Percentiles rank a stretch among this genome's conserved stretches.
Conservation (phyloP, 768 basidiomycete genomes). For the Boletus huronensis region DNA sequence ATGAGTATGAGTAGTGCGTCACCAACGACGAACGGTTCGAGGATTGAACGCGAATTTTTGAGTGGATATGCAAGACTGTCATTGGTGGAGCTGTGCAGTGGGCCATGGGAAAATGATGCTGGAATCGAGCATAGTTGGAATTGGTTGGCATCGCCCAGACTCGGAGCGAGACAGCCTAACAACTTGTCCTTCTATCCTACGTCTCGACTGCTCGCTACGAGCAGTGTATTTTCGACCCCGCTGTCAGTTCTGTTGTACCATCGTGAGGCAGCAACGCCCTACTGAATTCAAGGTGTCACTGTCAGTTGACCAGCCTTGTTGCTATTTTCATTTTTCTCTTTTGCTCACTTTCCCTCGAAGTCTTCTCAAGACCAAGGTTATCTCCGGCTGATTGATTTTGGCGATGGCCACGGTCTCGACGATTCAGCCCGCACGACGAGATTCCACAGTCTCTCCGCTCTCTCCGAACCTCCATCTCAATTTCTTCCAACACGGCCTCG, state of each 20-base stretch:
- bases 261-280: background rate
- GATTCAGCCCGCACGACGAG: slow-evolving; percentile 44
- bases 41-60: background rate
- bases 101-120: slow-evolving; percentile 23
- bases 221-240: background rate
- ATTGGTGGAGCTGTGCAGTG: background rate
- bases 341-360: slow-evolving; percentile 9
- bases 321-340: slow-evolving; percentile 4
- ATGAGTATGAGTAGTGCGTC: background rate
- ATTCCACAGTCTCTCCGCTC: slow-evolving; percentile 32
- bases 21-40: background rate
- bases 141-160: slow-evolving; percentile 15
- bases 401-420: slow-evolving; percentile 47
- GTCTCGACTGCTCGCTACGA: background rate
- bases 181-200: slow-evolving; percentile 3
- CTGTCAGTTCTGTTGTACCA: background rate
- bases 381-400: slow-evolving; percentile 22
- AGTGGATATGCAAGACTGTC: too few species aligned
- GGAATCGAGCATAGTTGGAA: slow-evolving; percentile 18
- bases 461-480: slow-evolving; percentile 35
- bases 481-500: slow-evolving; percentile 50
- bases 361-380: slow-evolving; percentile 15
- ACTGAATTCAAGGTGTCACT: background rate
- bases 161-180: slow-evolving; percentile 1
- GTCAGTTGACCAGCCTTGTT: slow-evolving; percentile 5